Base-by-base conservation (phyloP, 1,284 basidiomycete genomes). In the Sporisorium exsertum region DNA sequence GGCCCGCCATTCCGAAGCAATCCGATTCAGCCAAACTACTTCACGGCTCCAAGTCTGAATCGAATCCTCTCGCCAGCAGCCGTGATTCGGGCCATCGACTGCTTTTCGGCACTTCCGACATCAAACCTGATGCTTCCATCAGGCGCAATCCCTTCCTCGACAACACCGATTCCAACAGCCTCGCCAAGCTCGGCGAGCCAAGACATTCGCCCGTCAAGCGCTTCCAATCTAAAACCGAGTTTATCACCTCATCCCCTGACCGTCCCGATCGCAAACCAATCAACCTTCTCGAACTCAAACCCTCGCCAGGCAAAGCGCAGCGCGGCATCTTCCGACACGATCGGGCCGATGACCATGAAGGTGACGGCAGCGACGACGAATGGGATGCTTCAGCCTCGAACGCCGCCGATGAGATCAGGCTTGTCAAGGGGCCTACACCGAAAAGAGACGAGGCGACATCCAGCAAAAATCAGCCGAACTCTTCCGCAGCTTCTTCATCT, bases 241-340 rank as follows among this genome's bases (percentile, higher is more conserved):
- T 63, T 58, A 45, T 75, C 54, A 62, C 67, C 37, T 62, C 64
- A 13, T 75, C 72, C 5, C 67, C 64, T 2, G 72, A 75, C 27
- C 59, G 72, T 40, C 72, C 67, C 15, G 72, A 71, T 55, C 70
- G 66, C 22, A 78, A 72, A 27, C 77, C 77, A 2, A 75, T 78
- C 60, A 72, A 78, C 40, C 64, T 78, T 6, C 62, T 72, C 20
- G 69, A 65, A 16, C 68, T 78, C 22, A 75, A 70, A 35, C 77
- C 77, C 2, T 76, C 72, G 20, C 77, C 77, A 16, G 77, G 77
- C 15, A 78, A 78, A 37, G 77, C 77, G 15, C 65, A 59, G 42
- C 59, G 77, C 22, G 77, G 77, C n/a, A 72, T 74, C 55, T 78
- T 78, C 53, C 62, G 69, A 1, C 77, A 78, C 58, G 52, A 72